Base-by-base conservation (phyloP, 2,329 filamentous ascomycete species). In the Diaporthe citrichinensis region DNA sequence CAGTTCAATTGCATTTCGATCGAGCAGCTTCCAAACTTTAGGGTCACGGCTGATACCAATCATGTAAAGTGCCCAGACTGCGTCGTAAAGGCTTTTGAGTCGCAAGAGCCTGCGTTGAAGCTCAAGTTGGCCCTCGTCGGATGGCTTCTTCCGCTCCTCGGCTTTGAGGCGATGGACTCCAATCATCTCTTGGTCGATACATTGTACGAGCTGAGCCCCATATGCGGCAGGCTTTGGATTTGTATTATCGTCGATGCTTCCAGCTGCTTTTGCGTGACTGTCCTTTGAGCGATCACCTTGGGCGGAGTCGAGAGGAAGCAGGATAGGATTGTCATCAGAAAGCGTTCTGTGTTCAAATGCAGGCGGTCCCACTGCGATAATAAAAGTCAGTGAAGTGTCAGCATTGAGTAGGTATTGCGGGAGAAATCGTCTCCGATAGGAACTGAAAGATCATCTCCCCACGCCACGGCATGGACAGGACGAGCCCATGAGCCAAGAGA, bases 11-110 rank as follows among this genome's bases (percentile, higher is more conserved):
- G 62, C n/a, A 51, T 34, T n/a, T 3, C 51, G 12, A 4, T n/a
- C 10, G 44, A 67, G 62, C 31, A 67, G 28, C 44, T 23, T 25
- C 41, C 17, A n/a, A 10, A 67, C 62, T 15, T 46, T 23, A 7
- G 62, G 28, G 7, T 44, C 23, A n/a, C 36, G 5, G 20, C 28
- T 20, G 5, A 51, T n/a, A 10, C 31, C 62, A 25, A 51, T n/a
- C 62, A 67, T 51, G 20, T 67, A 28, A 7, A 67, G 41, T 9
- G 62, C 62, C 61, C 62, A 67, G 46, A 51, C 28, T 17, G 28
- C 44, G 51, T 34, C 25, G 9, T 65, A 8, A 4, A 65, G 59
- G n/a, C 59, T 44, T 31, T 23, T 46, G n/a, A 44, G 39, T 25
- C 39, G 59, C 25, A 23, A 1, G 14, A 46, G 15, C 41, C 28